Conservation (phyloP, 2,329 filamentous ascomycete genomes). For the Bipolaris sorokiniana region DNA sequence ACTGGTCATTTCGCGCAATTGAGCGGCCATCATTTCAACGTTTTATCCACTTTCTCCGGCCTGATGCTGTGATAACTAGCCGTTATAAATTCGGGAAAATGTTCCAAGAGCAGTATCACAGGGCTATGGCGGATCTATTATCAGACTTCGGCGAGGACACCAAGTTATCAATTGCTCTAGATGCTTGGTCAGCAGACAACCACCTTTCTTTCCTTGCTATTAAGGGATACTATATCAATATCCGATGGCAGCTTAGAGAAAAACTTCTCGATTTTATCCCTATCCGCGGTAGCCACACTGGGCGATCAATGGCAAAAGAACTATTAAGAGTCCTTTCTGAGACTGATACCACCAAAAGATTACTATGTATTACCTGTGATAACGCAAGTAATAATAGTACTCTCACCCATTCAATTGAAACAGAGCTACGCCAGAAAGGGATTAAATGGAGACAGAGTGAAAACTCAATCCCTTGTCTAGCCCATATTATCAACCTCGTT, state of each 20-base stretch:
- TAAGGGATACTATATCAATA: constrained; percentile 13
- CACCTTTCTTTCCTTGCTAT: constrained; percentile 10
- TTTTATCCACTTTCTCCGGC: constrained; percentile 5
- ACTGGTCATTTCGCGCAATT: too few relatives aligned
- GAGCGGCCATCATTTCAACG: too few relatives aligned
- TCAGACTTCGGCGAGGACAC: background rate
- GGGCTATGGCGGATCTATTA: background rate
- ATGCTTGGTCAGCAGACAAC: constrained; percentile 6
- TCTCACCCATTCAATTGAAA: background rate
- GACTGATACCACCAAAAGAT: too few relatives aligned
- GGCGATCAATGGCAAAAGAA: background rate
- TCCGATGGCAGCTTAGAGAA: background rate
- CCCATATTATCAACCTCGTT: background rate
- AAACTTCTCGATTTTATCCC: constrained; percentile 11
- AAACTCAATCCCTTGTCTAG: constrained; percentile 2
- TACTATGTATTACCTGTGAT: background rate
- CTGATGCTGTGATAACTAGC: constrained; percentile 2
- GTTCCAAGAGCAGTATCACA: constrained; percentile 1
- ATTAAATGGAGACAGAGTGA: background rate
- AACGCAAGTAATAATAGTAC: background rate
- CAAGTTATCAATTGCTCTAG: constrained; percentile 7
- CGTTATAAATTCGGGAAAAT: constrained; percentile 7
- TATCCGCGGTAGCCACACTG: constrained; percentile 2
- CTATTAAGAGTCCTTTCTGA: background rate
- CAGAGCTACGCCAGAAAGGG: background rate